Percentiles rank a stretch among this genome's conserved stretches.
phyloP scores from a whole-genome alignment of 257 asterid species.

The Buddleja alternifolia region DNA sequence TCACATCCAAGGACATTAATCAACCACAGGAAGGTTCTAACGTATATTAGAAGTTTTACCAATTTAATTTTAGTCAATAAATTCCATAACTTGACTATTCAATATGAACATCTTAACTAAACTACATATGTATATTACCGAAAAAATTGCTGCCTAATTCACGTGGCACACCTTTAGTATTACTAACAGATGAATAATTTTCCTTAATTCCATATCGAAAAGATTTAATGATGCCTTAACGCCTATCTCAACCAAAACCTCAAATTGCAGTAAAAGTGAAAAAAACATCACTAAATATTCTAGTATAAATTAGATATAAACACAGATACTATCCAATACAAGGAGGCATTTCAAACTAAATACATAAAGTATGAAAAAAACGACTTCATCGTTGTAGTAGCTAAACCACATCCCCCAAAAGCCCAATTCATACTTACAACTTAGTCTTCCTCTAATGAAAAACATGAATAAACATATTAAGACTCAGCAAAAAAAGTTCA shows the following conservation, averaged over 20 bases:
- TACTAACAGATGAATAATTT: background rate
- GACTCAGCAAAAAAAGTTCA: background rate
- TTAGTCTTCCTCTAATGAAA: constrained; percentile 12
- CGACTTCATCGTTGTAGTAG: constrained; percentile 1
- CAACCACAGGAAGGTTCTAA: constrained; percentile 19
- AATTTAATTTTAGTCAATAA: background rate
- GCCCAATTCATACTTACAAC: background rate
- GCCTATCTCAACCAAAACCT: background rate
- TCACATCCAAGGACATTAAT: constrained; percentile 5
- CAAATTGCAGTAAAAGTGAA: background rate
- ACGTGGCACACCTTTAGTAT: constrained; percentile 1
- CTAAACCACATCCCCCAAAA: constrained; percentile 22
- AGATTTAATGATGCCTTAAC: background rate
- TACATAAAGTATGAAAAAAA: background rate
- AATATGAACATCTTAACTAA: background rate
- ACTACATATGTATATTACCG: background rate
- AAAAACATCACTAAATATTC: background rate
- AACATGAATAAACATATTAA: background rate
- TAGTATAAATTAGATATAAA: background rate
- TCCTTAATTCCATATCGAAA: background rate
- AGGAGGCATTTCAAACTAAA: too few species aligned
- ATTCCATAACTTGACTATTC: background rate
- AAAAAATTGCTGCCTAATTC: background rate
- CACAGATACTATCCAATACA: too few species aligned
- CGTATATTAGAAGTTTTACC: background rate